Percentiles rank a stretch among this genome's conserved stretches.
Evolutionary conservation across 2,329 filamentous ascomycete genomes (phyloP).

Genomic region (Paraphoma sp.): DNA sequence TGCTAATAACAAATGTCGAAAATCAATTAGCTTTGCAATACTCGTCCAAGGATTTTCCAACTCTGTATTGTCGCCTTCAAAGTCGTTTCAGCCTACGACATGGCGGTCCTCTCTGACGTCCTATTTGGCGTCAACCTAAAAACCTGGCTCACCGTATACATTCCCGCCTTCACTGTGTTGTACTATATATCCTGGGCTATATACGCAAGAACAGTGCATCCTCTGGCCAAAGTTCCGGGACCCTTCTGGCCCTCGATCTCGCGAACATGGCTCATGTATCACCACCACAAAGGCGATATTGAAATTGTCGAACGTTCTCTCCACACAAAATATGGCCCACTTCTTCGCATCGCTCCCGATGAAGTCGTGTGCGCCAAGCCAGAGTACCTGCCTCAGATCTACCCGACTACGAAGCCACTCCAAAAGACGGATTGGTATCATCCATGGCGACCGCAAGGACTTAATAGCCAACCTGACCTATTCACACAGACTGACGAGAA

Average conservation of each 20-base stretch:
- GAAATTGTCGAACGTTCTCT: conserved; percentile 18
- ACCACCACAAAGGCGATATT: conserved; percentile 25
- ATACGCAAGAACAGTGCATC: conserved; percentile 25
- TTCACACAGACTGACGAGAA: conserved; percentile 18
- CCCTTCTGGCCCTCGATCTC: conserved; percentile 32
- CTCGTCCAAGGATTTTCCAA: too few relatives aligned
- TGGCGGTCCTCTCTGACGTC: conserved; percentile 6
- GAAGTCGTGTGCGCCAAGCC: conserved; percentile 38
- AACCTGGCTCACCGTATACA: conserved; percentile 7
- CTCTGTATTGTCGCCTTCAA: too few relatives aligned
- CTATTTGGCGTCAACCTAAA: background rate
- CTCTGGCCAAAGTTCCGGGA: conserved; percentile 26
- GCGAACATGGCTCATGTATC: conserved; percentile 33
- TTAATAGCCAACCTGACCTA: conserved; percentile 17
- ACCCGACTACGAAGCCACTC: conserved; percentile 22
- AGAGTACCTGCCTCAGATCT: conserved; percentile 23
- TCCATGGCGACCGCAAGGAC: conserved; percentile 23
- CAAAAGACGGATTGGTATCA: conserved; percentile 33
- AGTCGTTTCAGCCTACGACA: background rate
- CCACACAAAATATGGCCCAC: conserved; percentile 43
- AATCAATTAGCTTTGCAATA: too few relatives aligned
- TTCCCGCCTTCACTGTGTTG: background rate
- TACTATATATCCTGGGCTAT: conserved; percentile 19
- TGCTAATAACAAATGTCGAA: too few relatives aligned
- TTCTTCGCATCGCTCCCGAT: conserved; percentile 57